Evolutionary conservation across 352 stramenopile genomes (phyloP), one percentile per base, ranked within the genome.

Genomic region (Plasmopara muralis): DNA sequence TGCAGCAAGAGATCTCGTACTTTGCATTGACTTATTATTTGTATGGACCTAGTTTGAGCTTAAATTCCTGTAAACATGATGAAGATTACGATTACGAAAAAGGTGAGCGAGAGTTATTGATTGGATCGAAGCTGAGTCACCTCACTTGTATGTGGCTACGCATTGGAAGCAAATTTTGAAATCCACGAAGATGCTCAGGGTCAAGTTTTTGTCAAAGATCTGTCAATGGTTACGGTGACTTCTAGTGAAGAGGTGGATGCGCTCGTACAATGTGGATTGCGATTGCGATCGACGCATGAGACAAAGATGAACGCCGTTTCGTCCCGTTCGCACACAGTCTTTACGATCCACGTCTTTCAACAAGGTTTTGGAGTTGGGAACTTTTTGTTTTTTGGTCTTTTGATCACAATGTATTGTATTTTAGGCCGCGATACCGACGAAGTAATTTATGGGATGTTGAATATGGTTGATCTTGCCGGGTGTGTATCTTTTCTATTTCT

Each of bases 241-340:
- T 87, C 73, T 2, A 74, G 85, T 0, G 75, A 93, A 56, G 86
- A 97, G 49, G 89, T 85, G 0, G 79, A 89, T 42, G 74, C 75
- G 9, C 77, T 97, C 16, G 81, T 97, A 10, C 76, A 89, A 35
- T 82, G 76, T 2, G 91, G 91, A 0, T 66, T 97, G 2, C 84
- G 81, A 42, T 59, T 97, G 30, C 76, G 91, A 2, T 86, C 91
- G 12, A 97, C 90, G 0, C 82, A 96, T 59, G 85, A 93, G 66
- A 97, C 89, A 16, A 94, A 95, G 55, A 95, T 97, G 83, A 96
- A 97, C 50, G 78, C 85, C 2, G 72, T 95, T 7, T 96, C 87
- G 0, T 96, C 87, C 5, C 79, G 82, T 0, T 93, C 82, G 10
- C 82, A 93, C 60, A 93, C 82, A 0, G 82, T 93, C n/a, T 93